Conservation (phyloP, 768 basidiomycete species). For the Pleurotus salmoneostramineus region DNA sequence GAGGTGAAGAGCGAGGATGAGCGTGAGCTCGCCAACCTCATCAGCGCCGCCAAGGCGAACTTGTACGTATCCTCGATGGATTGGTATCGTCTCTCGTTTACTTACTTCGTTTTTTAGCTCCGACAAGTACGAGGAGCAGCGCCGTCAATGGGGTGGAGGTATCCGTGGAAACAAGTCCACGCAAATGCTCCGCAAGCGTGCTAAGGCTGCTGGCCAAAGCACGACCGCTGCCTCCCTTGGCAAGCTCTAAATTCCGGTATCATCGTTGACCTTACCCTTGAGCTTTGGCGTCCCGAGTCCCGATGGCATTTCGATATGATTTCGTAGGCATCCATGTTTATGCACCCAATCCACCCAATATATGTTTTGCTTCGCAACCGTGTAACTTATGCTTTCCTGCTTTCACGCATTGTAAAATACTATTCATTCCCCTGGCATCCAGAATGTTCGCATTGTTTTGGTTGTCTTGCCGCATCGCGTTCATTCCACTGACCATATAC, state of each 20-base stretch:
- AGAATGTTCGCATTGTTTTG: not conserved
- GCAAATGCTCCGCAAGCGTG: slow-evolving; percentile 90
- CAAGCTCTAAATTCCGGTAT: slow-evolving; percentile 53
- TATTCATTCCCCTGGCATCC: not conserved
- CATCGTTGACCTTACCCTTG: not conserved
- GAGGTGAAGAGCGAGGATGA: slow-evolving; percentile 95
- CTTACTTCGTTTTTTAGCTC: slow-evolving; percentile 40
- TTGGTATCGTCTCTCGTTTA: not conserved
- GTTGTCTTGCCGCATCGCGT: not conserved
- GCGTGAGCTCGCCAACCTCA: slow-evolving; percentile 87
- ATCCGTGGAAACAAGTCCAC: slow-evolving; percentile 92
- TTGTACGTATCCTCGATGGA: slow-evolving; percentile 57
- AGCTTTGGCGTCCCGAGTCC: not conserved
- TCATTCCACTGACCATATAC: too few relatives aligned
- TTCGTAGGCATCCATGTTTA: not conserved
- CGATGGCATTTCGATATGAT: not conserved
- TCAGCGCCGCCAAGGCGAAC: slow-evolving; percentile 95
- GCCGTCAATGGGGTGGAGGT: slow-evolving; percentile 95
- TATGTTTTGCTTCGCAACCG: not conserved
- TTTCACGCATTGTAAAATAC: not conserved
- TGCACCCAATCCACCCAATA: not conserved
- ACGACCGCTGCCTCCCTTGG: slow-evolving; percentile 48
- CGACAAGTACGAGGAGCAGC: slow-evolving; percentile 91
- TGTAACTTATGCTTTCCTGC: not conserved
- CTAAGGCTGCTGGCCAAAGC: slow-evolving; percentile 82